Conservation (phyloP, 345 rosid species). For the Orychophragmus violaceus region DNA sequence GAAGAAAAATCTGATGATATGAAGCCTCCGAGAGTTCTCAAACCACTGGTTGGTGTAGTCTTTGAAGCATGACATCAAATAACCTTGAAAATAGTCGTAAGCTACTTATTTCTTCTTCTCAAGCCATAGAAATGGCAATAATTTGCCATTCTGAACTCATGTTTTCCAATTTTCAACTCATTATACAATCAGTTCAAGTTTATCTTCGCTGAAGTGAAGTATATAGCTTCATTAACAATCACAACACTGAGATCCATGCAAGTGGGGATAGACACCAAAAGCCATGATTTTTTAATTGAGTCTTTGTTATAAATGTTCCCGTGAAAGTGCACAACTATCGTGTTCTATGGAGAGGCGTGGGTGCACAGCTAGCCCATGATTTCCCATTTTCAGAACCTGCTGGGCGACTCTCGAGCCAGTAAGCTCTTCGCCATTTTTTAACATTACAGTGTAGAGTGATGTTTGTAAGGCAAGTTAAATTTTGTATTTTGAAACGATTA, state of each 20-base stretch:
- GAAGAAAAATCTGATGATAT: slow-evolving; percentile 46
- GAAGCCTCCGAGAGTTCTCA: slow-evolving; percentile 81
- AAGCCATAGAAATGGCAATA: not conserved
- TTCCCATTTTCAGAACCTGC: slow-evolving; percentile 95
- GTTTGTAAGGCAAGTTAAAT: no score
- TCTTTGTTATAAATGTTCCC: slow-evolving; percentile 4
- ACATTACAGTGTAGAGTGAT: not conserved
- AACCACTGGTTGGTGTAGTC: slow-evolving; percentile 63
- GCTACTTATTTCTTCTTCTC: slow-evolving; percentile 26
- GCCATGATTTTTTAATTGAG: not conserved
- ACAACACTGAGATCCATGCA: not conserved
- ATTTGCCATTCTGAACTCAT: not conserved
- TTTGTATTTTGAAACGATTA: no score
- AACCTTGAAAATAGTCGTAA: slow-evolving; percentile 49
- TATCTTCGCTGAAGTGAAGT: not conserved
- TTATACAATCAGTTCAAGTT: not conserved
- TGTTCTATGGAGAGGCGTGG: slow-evolving; percentile 84
- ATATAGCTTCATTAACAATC: not conserved
- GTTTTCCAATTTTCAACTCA: not conserved
- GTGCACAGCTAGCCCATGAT: slow-evolving; percentile 97
- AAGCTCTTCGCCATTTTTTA: slow-evolving; percentile 29
- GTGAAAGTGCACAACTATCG: slow-evolving; percentile 69
- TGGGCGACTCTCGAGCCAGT: slow-evolving; percentile 97
- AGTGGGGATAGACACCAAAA: not conserved
- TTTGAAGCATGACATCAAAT: slow-evolving; percentile 51